A percentile compares a stretch with the other conserved stretches of the same genome.
Conservation (phyloP, 805 yeast genomes). For the Zygotorulaspora chibaensis region DNA sequence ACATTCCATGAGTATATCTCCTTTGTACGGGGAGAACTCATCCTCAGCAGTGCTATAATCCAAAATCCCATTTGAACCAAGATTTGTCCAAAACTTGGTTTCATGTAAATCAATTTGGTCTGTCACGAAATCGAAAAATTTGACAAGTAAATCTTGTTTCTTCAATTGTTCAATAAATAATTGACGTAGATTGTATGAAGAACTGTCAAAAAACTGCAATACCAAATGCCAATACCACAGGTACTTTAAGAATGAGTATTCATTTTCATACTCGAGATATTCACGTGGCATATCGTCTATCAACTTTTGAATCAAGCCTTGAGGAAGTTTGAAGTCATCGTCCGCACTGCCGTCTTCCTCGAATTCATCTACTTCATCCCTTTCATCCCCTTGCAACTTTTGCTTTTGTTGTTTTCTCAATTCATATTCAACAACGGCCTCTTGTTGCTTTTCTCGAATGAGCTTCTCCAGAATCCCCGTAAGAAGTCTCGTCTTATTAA, state of each 20-base stretch:
- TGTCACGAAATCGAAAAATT: slow-evolving; percentile 51
- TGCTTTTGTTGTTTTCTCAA: slow-evolving; percentile 41
- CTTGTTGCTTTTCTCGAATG: slow-evolving; percentile 50
- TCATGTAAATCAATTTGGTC: slow-evolving; percentile 45
- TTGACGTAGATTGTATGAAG: slow-evolving; percentile 60
- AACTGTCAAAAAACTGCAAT: slow-evolving; percentile 55
- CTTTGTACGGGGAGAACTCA: slow-evolving; percentile 24
- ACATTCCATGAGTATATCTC: slow-evolving; percentile 29
- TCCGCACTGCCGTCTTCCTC: slow-evolving; percentile 9
- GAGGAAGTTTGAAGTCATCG: slow-evolving; percentile 29
- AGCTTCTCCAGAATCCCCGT: slow-evolving; percentile 38
- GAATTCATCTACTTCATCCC: slow-evolving; percentile 11
- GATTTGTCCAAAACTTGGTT: slow-evolving; percentile 24
- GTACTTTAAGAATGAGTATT: slow-evolving; percentile 39
- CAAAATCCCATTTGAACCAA: slow-evolving; percentile 24
- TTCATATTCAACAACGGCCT: slow-evolving; percentile 57
- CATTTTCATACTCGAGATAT: slow-evolving; percentile 40
- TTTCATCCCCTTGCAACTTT: slow-evolving; percentile 18
- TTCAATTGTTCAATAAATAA: slow-evolving; percentile 57
- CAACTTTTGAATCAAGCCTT: slow-evolving; percentile 37
- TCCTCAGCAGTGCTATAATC: slow-evolving; percentile 17
- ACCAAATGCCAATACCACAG: slow-evolving; percentile 68
- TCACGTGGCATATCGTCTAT: slow-evolving; percentile 32
- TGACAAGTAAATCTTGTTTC: slow-evolving; percentile 42
- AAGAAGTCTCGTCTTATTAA: slow-evolving; percentile 43